These are phyloP conservation scores for Vitis rupestris DNA, from an alignment of 164 flowering plant species.

Conservation along the genomic window DNA sequence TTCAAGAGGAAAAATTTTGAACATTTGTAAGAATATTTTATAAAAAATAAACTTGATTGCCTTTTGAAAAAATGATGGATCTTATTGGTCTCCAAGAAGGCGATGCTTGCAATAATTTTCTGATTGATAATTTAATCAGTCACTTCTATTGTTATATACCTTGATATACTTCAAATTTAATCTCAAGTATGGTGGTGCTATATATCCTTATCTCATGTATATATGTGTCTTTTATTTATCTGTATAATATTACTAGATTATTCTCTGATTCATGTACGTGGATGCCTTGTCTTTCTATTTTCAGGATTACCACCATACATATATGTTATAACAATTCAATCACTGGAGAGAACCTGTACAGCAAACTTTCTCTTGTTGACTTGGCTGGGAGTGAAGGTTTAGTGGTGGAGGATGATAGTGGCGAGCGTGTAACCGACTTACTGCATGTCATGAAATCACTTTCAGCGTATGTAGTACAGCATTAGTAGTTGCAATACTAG, in stretches of 20 bases:
- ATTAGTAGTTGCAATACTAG: not conserved
- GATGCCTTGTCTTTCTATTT: slow-evolving; percentile 15
- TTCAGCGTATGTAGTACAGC: slow-evolving; percentile 68
- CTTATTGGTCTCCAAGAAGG: not conserved
- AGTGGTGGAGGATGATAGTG: slow-evolving; percentile 62
- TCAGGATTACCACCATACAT: slow-evolving; percentile 82
- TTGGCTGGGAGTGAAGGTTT: slow-evolving; percentile 92
- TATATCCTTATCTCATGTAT: no score
- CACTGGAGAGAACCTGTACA: slow-evolving; percentile 68
- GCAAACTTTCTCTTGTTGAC: slow-evolving; percentile 95
- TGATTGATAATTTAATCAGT: no score
- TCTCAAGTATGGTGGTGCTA: no score
- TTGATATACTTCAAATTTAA: no score
- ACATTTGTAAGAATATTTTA: not conserved
- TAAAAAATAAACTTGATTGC: not conserved
- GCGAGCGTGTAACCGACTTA: slow-evolving; percentile 82
- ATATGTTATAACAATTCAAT: slow-evolving; percentile 69
- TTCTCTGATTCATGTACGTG: slow-evolving; percentile 5
- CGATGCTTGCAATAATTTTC: not conserved
- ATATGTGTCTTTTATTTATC: no score
- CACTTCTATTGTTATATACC: not conserved
- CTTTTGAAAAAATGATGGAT: not conserved
- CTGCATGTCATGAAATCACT: slow-evolving; percentile 92
- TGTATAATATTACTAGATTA: no score
- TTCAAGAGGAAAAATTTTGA: no score